These are phyloP conservation scores for Lactarius quietus DNA, from an alignment of 768 basidiomycete genomes.

Conservation along the genomic window DNA sequence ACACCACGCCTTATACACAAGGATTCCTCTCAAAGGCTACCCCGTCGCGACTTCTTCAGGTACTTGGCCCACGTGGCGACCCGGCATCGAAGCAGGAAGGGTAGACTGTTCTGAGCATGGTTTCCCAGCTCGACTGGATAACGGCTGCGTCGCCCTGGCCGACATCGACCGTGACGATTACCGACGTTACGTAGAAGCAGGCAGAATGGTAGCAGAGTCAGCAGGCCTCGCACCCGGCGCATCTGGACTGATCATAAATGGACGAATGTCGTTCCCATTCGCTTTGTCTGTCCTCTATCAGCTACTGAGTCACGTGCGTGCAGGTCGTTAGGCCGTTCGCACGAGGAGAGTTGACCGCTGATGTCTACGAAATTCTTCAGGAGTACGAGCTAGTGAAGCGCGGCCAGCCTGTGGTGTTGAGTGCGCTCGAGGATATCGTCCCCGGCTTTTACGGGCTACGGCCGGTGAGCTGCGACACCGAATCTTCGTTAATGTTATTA, in stretches of 20 bases:
- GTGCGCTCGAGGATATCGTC: constrained; percentile 57
- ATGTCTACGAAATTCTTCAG: constrained; percentile 73
- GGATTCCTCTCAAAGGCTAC: constrained; percentile 40
- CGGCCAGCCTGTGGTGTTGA: constrained; percentile 61
- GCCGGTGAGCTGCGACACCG: constrained; percentile 2
- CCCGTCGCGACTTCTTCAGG: constrained; percentile 39
- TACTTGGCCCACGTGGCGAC: constrained; percentile 34
- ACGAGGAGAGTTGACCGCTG: constrained; percentile 52
- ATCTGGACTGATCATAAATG: constrained; percentile 71
- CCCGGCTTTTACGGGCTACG: constrained; percentile 27
- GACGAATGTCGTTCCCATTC: constrained; percentile 55
- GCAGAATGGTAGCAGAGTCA: constrained; percentile 49
- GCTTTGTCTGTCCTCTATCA: background rate
- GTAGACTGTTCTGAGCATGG: constrained; percentile 41
- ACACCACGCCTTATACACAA: constrained; percentile 48
- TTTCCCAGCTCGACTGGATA: constrained; percentile 34
- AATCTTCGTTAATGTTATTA: background rate
- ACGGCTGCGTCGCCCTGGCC: constrained; percentile 34
- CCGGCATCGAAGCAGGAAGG: constrained; percentile 25
- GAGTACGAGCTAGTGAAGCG: constrained; percentile 72
- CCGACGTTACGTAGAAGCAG: constrained; percentile 41
- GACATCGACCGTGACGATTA: constrained; percentile 40
- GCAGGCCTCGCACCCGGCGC: constrained; percentile 59
- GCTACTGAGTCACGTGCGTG: constrained; percentile 1
- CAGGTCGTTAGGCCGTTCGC: constrained; percentile 78